A percentile compares a stretch with the other conserved stretches of the same genome.
Conservation (phyloP, 1,284 basidiomycete species). For the Apiotrichum laibachii region DNA sequence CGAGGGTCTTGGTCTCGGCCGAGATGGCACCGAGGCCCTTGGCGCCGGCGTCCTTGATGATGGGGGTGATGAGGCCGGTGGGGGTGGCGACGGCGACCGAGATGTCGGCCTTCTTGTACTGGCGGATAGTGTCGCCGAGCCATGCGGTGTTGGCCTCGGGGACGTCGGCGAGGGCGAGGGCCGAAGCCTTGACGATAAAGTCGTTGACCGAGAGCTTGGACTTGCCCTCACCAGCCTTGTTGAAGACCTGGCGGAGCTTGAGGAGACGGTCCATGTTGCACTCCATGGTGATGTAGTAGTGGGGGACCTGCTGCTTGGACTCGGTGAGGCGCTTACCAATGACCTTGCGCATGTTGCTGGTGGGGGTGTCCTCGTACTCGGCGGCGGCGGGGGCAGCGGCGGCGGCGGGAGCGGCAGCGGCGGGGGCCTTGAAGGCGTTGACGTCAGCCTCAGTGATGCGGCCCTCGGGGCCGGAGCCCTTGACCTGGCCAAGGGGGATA, state of each 20-base stretch:
- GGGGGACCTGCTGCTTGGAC: constrained; percentile 91
- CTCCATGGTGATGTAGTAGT: constrained; percentile 95
- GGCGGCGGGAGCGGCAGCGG: constrained; percentile 49
- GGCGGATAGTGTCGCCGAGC: constrained; percentile 92
- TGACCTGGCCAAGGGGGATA: constrained; percentile 84
- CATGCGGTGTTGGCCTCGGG: constrained; percentile 98
- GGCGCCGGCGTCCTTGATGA: constrained; percentile 86
- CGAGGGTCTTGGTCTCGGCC: constrained; percentile 84
- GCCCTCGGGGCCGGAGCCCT: constrained; percentile 90
- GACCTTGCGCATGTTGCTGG: constrained; percentile 89
- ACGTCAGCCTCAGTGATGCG: constrained; percentile 88
- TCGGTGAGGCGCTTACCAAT: constrained; percentile 89
- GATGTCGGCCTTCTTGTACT: constrained; percentile 93
- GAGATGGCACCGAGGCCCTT: constrained; percentile 93
- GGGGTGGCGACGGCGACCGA: constrained; percentile 96
- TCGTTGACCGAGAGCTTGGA: constrained; percentile 97
- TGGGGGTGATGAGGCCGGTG: constrained; percentile 94
- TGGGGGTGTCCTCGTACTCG: constrained; percentile 86
- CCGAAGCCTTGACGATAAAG: constrained; percentile 94
- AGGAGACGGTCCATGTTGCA: constrained; percentile 91
- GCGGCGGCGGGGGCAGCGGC: constrained; percentile 50
- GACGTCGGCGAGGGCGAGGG: constrained; percentile 86
- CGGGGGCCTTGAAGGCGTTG: constrained; percentile 72
- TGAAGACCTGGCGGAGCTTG: constrained; percentile 94
- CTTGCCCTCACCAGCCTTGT: constrained; percentile 71